Conservation (phyloP, 75 land plant species). For the Picea glauca region DNA sequence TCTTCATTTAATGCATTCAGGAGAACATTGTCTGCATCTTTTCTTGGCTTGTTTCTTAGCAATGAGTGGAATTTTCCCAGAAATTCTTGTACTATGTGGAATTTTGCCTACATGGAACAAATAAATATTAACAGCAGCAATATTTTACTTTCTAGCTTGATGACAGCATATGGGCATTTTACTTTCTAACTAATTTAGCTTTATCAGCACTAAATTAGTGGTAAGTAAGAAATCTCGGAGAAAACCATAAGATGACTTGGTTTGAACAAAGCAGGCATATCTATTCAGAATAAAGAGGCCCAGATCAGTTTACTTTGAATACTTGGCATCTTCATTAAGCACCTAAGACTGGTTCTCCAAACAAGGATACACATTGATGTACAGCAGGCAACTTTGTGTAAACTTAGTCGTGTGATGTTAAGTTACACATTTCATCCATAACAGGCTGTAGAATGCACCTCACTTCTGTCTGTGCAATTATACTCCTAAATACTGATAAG, state of each 20-base stretch:
- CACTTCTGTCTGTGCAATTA: too few species aligned
- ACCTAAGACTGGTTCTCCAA: too few species aligned
- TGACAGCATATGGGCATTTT: neutral
- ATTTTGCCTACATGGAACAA: constrained; percentile 63
- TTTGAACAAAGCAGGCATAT: neutral
- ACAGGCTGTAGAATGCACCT: too few species aligned
- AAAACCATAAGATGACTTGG: constrained; percentile 4
- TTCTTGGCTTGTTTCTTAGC: constrained; percentile 15
- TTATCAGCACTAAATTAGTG: neutral
- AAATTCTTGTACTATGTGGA: constrained; percentile 85
- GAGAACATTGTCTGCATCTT: constrained; percentile 49
- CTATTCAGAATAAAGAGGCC: neutral
- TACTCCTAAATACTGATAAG: neutral
- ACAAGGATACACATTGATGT: neutral
- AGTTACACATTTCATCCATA: too few species aligned
- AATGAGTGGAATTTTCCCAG: constrained; percentile 79
- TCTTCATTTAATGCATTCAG: constrained; percentile 60
- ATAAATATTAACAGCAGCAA: neutral
- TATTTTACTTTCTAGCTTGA: neutral
- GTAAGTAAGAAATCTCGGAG: neutral
- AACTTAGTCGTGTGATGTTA: too few species aligned
- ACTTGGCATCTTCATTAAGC: neutral
- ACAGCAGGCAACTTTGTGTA: neutral
- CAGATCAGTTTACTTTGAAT: neutral
- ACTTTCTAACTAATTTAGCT: neutral